Evolutionary conservation across 495 filamentous ascomycete species (phyloP), one percentile per base, ranked within the genome.

Genomic region (Penicillium longicatenatum): DNA sequence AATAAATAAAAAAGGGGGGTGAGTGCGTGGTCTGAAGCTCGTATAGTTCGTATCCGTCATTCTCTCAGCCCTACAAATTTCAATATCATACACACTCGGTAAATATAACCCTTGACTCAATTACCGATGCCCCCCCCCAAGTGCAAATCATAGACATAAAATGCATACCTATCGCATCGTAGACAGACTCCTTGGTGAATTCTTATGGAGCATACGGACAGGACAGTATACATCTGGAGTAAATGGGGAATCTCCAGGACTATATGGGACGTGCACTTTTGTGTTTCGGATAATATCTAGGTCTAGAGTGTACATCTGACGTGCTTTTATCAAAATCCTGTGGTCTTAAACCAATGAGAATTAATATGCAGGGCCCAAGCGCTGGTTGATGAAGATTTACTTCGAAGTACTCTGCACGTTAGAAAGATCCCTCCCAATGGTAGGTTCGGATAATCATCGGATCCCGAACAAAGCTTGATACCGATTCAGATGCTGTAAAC

Each of bases 1-100:
- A 26, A 26, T 3, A 26, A 26, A 26, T 3, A 26, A 26, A 26
- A 39, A 39, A 39, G 37, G 37, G 4, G 37, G n/a, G n/a, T n/a
- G n/a, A n/a, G 52, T 54, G 52, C 52, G 52, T 54, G 52, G 52
- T 45, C 19, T n/a, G n/a, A 50, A 50, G 26, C 19, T 46, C 43
- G 43, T 46, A 46, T 46, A 21, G 3, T 22, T 16, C 22, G 29
- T 50, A 26, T 29, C 47, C 16, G 22, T 26, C 19, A 12, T 24
- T 3, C 2, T 46, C 43, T 46, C 43, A 46, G 43, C 22, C 22
- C 43, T 46, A 46, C 16, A 39, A n/a, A 39, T 4, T 39, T 35
- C 9, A 10, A 26, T 1, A 26, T 26, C 26, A 26, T 1, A 26
- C 7, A 26, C 4, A 4, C 26, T 26, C 26, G 26, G 31, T 35